Percentiles rank a stretch among this genome's conserved stretches.
These are phyloP conservation scores for Pseudognaphalium luteoalbum DNA, from an alignment of 129 eudicot species.

Conservation along the genomic window DNA sequence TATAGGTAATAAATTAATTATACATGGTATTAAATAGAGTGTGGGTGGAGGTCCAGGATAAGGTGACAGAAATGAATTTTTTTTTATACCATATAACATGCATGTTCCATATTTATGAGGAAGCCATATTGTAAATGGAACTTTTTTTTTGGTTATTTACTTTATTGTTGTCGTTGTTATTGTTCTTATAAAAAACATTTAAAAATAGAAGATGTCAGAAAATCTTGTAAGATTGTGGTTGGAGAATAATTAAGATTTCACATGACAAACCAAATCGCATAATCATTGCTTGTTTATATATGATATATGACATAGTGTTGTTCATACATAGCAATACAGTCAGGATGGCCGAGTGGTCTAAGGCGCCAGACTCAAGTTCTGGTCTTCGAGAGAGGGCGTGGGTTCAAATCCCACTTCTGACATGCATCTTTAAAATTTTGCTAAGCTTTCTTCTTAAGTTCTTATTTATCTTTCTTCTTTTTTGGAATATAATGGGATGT, in stretches of 20 bases:
- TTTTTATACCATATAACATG: conserved; percentile 28
- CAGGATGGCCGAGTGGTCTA: conserved; percentile 99
- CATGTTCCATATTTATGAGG: conserved; percentile 34
- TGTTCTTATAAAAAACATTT: no score
- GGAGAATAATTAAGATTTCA: not conserved
- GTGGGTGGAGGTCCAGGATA: conserved; percentile 24
- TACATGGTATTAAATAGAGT: conserved; percentile 9
- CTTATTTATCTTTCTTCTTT: no score
- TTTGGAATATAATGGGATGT: no score
- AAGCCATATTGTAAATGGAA: conserved; percentile 22
- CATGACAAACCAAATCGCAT: not conserved
- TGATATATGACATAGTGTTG: no score
- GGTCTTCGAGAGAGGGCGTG: conserved; percentile 95
- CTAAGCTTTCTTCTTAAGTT: no score
- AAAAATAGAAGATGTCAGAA: not conserved
- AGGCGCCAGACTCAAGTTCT: conserved; percentile 99
- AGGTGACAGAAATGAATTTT: conserved; percentile 33
- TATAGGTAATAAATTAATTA: conserved; percentile 18
- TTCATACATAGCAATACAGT: not conserved
- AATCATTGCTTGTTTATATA: not conserved
- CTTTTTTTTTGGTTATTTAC: not conserved
- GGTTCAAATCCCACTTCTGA: conserved; percentile 99
- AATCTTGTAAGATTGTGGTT: not conserved
- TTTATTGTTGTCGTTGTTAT: not conserved
- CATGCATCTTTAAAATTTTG: no score